Evolutionary conservation across 2,329 filamentous ascomycete species (phyloP), one percentile per base, ranked within the genome.

Genomic region (Domatiomyces catenatus): DNA sequence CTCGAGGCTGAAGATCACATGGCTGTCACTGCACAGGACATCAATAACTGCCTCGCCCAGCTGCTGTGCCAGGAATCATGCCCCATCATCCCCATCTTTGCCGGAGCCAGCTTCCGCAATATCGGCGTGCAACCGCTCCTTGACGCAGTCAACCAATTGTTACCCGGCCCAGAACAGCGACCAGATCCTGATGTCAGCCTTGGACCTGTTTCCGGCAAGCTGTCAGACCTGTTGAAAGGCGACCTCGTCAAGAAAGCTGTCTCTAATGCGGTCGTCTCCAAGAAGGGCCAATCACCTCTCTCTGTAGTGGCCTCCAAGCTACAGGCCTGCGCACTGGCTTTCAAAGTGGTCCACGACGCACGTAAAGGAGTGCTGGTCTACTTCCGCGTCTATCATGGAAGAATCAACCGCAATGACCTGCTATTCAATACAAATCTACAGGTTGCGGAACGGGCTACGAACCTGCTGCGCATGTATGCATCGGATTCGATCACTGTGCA

Each of bases 321-420:
- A 1, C 72, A 79, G 57, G 75, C 75, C 28, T 85, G 81, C 58
- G 81, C 80, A 1, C 66, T 86, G 20, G 82, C 82, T 6, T 98
- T 96, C 76, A 98, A 98, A 67, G 92, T 96, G 5, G 87, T 92
- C 56, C 84, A 90, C 57, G 90, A 96, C 61, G 72, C 84, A 7
- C 83, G 83, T 56, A 81, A 88, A 51, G 92, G 92, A 17, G 83
- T 93, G 49, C 75, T 96, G 52, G 88, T 93, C 55, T 96, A 93
- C 62, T 83, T 96, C 8, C 81, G 92, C 42, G 86, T 95, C 6
- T 96, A 96, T 66, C 85, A 87, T 22, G 92, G 92, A 8, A 76
- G 79, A 1, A 70, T 98, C 49, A 78, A 80, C 52, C 81, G 81
- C 46, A 87, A 86, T 58, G 75, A 80, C 8, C 70, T 80, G 2